A percentile compares a stretch with the other conserved stretches of the same genome.
Conservation (phyloP, 768 basidiomycete genomes). For the Suillus paluster region DNA sequence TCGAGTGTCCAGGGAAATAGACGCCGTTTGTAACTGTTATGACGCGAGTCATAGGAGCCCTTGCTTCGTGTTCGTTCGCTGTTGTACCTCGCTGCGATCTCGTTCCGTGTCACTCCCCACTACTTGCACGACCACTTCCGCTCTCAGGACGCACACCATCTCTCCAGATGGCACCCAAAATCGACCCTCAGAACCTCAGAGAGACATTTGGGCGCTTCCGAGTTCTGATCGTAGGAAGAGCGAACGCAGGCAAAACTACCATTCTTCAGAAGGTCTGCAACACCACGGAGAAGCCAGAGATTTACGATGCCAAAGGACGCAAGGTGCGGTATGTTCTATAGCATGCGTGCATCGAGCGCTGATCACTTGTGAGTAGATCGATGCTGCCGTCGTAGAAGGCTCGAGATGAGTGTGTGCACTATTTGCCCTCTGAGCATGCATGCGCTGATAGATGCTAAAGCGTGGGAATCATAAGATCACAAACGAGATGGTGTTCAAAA, state of each 20-base stretch:
- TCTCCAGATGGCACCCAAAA: no score
- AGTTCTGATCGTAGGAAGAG: background rate
- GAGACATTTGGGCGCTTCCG: background rate
- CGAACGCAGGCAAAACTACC: background rate
- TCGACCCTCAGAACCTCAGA: background rate
- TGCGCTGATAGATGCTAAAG: background rate
- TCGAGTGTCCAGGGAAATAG: no score
- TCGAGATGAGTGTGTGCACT: background rate
- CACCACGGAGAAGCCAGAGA: background rate
- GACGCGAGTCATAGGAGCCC: no score
- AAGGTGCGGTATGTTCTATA: background rate
- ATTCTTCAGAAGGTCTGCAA: no score
- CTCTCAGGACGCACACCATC: no score
- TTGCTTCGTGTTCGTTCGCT: no score
- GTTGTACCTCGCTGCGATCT: no score
- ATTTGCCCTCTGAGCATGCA: conserved; percentile 15
- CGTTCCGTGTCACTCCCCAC: no score
- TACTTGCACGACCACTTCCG: no score
- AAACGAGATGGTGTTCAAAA: no score
- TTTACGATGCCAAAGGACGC: background rate
- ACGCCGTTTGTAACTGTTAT: no score
- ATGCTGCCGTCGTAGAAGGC: background rate
- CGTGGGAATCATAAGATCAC: no score
- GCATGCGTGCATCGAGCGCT: background rate
- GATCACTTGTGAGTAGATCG: background rate